A percentile compares a stretch with the other conserved stretches of the same genome.
phyloP scores from a whole-genome alignment of 1,139 yeast genomes.

The Yamadazyma sp. region DNA sequence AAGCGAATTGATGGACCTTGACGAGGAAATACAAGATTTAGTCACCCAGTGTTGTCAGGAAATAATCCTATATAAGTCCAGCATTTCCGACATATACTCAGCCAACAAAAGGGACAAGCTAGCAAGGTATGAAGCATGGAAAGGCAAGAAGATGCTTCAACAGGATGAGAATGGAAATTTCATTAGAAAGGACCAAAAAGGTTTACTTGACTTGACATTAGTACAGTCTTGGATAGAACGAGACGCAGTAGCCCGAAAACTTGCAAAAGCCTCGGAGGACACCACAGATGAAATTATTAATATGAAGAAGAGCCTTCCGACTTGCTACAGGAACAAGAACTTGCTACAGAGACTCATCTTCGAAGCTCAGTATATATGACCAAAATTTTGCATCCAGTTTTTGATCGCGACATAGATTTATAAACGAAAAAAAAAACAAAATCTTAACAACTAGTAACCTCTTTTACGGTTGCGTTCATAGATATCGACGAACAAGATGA shows the following conservation, averaged over 20 bases:
- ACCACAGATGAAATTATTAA: conserved; percentile 6
- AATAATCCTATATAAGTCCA: conserved; percentile 12
- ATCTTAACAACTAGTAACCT: not conserved
- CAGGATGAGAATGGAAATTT: conserved; percentile 16
- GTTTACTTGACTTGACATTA: conserved; percentile 19
- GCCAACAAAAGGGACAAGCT: conserved; percentile 15
- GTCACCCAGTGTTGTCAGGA: conserved; percentile 18
- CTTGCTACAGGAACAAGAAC: conserved; percentile 15
- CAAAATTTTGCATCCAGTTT: not conserved
- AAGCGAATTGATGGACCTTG: conserved; percentile 27
- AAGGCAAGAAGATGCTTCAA: conserved; percentile 13
- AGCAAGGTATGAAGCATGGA: conserved; percentile 10
- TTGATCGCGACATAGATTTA: not conserved
- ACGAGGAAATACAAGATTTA: conserved; percentile 16
- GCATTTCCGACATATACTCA: conserved; percentile 13
- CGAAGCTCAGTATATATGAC: conserved; percentile 12
- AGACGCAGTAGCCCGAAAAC: conserved; percentile 9
- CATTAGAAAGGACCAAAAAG: conserved; percentile 12
- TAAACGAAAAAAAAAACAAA: not conserved
- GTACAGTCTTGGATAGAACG: conserved; percentile 19
- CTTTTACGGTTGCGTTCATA: not conserved
- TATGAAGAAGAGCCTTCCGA: conserved; percentile 12
- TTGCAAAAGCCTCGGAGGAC: conserved; percentile 2
- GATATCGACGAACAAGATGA: not conserved
- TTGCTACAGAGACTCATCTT: conserved; percentile 16